Conservation (phyloP, 78 protist species). For the Dictyostelium firmibasis region DNA sequence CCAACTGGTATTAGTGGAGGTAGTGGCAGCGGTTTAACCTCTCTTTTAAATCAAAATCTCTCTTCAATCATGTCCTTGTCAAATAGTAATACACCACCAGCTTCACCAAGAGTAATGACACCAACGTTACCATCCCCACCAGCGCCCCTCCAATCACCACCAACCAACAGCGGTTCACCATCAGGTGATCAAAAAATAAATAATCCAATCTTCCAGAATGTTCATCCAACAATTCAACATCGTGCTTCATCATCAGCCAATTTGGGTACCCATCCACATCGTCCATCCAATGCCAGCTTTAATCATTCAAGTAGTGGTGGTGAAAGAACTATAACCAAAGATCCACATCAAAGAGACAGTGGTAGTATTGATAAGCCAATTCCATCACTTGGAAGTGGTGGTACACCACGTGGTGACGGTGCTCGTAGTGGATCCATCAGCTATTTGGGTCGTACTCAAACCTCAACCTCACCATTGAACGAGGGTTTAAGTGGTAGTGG, state of each 20-base stretch:
- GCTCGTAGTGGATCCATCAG: background rate
- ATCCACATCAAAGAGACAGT: background rate
- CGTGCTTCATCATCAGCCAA: conserved; percentile 25
- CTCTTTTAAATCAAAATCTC: background rate
- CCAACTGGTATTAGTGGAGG: conserved; percentile 8
- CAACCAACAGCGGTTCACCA: background rate
- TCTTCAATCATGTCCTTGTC: background rate
- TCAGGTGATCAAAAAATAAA: background rate
- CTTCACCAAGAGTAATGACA: background rate
- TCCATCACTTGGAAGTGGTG: background rate
- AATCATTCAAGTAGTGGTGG: background rate
- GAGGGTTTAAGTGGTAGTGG: background rate
- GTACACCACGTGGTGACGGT: conserved; percentile 46
- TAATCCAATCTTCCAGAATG: conserved; percentile 1
- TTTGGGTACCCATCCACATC: background rate
- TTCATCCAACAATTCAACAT: conserved; percentile 25
- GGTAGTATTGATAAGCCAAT: background rate
- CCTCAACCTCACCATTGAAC: conserved; percentile 6
- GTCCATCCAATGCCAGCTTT: background rate
- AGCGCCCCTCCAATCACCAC: background rate
- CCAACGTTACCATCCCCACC: background rate
- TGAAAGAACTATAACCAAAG: background rate
- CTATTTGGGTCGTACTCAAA: conserved; percentile 16
- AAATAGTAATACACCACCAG: conserved; percentile 5
- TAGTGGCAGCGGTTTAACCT: background rate